Percentiles rank a stretch among this genome's conserved stretches.
Conservation (phyloP, 2,329 filamentous ascomycete genomes). For the Triangularia setosa region DNA sequence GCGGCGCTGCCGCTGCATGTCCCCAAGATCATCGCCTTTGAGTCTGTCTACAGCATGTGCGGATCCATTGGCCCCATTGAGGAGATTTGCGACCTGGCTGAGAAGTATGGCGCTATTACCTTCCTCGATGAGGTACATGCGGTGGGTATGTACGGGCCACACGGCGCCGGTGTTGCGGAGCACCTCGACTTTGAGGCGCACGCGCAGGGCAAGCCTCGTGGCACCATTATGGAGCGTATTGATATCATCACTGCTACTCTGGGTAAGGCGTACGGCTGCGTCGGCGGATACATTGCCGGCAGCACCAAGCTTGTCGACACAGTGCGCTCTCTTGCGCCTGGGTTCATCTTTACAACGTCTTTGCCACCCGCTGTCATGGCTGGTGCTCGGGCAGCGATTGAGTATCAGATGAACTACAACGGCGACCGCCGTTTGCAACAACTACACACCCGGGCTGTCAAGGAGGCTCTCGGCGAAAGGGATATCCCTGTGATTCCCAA, state of each 20-base stretch:
- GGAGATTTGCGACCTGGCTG: slow-evolving; percentile 90
- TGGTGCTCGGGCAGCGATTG: slow-evolving; percentile 83
- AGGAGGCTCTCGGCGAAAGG: slow-evolving; percentile 70
- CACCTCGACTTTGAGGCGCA: slow-evolving; percentile 94
- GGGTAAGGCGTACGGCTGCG: slow-evolving; percentile 96
- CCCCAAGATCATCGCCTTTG: slow-evolving; percentile 97
- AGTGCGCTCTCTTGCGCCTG: slow-evolving; percentile 88
- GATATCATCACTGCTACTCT: slow-evolving; percentile 98
- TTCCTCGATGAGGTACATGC: slow-evolving; percentile 99
- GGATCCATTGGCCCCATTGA: slow-evolving; percentile 95
- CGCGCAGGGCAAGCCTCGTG: slow-evolving; percentile 65
- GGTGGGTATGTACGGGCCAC: slow-evolving; percentile 97
- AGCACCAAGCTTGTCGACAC: slow-evolving; percentile 83
- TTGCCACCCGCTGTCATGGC: slow-evolving; percentile 96
- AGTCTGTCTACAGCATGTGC: slow-evolving; percentile 99
- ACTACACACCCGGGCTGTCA: slow-evolving; percentile 91
- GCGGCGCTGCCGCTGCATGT: slow-evolving; percentile 78
- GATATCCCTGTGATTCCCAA: slow-evolving; percentile 98
- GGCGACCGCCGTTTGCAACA: slow-evolving; percentile 91
- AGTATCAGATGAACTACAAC: slow-evolving; percentile 83
- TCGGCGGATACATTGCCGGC: slow-evolving; percentile 95
- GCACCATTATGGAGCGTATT: slow-evolving; percentile 90
- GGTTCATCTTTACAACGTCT: slow-evolving; percentile 98
- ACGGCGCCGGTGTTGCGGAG: slow-evolving; percentile 92
- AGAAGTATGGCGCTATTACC: slow-evolving; percentile 96